phyloP scores from a whole-genome alignment of 129 eudicot species.

The Pittosporum tobira region DNA sequence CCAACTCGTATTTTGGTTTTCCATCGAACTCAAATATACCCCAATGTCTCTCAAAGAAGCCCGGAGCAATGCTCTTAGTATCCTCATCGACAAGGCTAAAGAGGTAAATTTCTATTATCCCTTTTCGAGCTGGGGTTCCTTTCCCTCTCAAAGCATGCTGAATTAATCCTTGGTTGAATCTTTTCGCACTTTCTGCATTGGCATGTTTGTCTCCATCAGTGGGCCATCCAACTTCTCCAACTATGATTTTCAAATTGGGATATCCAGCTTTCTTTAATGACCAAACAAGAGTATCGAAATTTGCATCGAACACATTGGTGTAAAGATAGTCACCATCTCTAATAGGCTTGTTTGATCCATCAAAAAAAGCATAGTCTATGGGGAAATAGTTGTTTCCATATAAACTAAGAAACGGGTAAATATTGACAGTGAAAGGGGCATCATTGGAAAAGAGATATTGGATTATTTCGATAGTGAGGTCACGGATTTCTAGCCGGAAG shows the following conservation, averaged over 20 bases:
- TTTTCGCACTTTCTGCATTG: not conserved
- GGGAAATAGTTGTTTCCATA: conserved; percentile 6
- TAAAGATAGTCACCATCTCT: not conserved
- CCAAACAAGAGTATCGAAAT: conserved; percentile 5
- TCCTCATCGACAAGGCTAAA: conserved; percentile 9
- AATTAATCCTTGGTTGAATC: not conserved
- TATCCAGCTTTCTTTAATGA: conserved; percentile 4
- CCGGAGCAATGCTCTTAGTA: conserved; percentile 10
- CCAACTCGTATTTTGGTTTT: conserved; percentile 2
- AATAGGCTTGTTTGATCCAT: not conserved
- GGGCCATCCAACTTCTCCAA: conserved; percentile 10
- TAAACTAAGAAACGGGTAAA: conserved; percentile 4
- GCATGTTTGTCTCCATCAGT: conserved; percentile 3
- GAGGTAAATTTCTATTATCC: conserved; percentile 1
- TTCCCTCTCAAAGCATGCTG: not conserved
- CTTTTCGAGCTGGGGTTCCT: not conserved
- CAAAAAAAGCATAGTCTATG: conserved; percentile 12
- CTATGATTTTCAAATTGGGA: not conserved
- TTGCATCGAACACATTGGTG: conserved; percentile 8
- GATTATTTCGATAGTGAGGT: not conserved
- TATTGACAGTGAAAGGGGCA: conserved; percentile 7
- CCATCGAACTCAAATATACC: conserved; percentile 9
- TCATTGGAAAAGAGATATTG: not conserved
- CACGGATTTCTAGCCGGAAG: conserved; percentile 5
- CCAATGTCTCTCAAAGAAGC: conserved; percentile 10